Evolutionary conservation across 352 stramenopile species (phyloP).

Genomic region (Globisporangium parvum): DNA sequence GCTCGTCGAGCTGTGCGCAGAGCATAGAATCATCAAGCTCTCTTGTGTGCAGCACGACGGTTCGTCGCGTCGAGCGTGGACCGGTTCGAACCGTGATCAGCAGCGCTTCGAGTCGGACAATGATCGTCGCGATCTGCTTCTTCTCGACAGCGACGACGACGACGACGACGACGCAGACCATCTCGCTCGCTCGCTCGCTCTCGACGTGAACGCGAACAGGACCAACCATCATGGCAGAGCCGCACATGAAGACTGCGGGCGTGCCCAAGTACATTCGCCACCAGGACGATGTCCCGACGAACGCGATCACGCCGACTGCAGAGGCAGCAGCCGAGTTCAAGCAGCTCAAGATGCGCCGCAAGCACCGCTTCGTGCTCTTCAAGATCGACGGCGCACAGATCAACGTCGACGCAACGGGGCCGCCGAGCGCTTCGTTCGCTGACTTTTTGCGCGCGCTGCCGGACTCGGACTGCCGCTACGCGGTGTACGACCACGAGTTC

Average conservation of each 20-base stretch:
- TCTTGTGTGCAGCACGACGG: no score
- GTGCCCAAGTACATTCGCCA: conserved; percentile 69
- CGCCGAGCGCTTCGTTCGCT: conserved; percentile 39
- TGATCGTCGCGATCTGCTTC: no score
- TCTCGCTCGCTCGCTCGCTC: not conserved
- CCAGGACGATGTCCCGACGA: conserved; percentile 65
- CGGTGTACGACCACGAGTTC: conserved; percentile 85
- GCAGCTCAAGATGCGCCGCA: conserved; percentile 86
- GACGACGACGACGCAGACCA: not conserved
- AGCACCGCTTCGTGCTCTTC: conserved; percentile 82
- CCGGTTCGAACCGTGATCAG: no score
- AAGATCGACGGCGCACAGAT: conserved; percentile 74
- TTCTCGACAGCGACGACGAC: not conserved
- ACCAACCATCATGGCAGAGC: conserved; percentile 49
- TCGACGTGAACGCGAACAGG: no score
- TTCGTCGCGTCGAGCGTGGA: no score
- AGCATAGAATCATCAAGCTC: no score
- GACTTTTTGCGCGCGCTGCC: conserved; percentile 59
- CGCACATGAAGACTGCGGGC: conserved; percentile 83
- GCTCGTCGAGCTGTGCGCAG: no score
- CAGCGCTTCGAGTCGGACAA: no score
- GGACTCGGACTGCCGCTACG: conserved; percentile 82
- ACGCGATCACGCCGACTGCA: conserved; percentile 59
- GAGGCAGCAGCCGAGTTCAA: conserved; percentile 69
- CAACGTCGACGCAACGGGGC: conserved; percentile 47